Evolutionary conservation across 768 basidiomycete species (phyloP), one percentile per base, ranked within the genome.

Genomic region (Rubroboletus pulcherrimus): DNA sequence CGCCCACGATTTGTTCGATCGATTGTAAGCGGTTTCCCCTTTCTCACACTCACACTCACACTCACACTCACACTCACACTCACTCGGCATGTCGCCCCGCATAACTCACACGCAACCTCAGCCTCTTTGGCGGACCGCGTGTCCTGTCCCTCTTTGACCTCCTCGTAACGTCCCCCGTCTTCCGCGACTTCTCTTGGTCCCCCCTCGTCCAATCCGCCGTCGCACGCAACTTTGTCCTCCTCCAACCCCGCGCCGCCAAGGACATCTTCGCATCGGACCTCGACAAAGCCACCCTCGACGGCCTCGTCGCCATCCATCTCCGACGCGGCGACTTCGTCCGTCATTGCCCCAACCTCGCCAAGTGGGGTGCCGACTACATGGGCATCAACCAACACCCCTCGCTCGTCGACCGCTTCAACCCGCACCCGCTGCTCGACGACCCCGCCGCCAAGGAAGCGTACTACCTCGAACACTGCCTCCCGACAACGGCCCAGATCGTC

Each of bases 251-350:
- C 30, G 66, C 71, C 17, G 67, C 64, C 37, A 62, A 61, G 21
- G 52, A 64, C 29, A 50, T 66, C 57, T 49, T 62, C 9, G 40
- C 54, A 49, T 46, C 60, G 21, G 52, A 61, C 31, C 65, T 63
- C 11, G 45, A 48, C 9, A 48, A 51, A 5, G 41, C 63, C 38
- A 68, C 71, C 9, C 68, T 81, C 24, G 61, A 68, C 2, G 79
- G 78, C 3, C 71, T 83, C 7, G 63, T 85, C 12, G 84, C 84
- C 1, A 54, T 85, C 8, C 83, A 85, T 50, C 72, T 85, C 40
- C 77, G 83, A 0, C 73, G 82, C 1, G 84, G 84, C 6, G 84
- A 85, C 56, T 85, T 79, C 61, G 74, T 79, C 40, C 77, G 83
- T 0, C 83, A 84, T 59, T 85, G 84, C 57, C 71, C 73, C 2